phyloP scores from a whole-genome alignment of 352 stramenopile genomes.

The Phytophthora sansomeana region DNA sequence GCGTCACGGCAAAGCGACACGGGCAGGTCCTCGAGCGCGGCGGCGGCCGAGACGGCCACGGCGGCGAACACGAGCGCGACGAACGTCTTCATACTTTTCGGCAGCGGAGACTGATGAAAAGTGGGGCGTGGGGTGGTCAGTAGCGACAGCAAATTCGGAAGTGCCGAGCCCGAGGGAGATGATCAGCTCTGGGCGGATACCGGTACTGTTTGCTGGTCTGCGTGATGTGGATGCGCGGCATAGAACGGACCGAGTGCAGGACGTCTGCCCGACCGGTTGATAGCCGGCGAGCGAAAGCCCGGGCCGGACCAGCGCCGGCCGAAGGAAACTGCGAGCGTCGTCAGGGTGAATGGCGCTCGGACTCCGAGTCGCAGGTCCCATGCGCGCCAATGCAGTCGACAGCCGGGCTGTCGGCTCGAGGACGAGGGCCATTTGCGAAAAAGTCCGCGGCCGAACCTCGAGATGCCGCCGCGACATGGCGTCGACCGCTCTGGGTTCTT shows the following conservation, averaged over 20 bases:
- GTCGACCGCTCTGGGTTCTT: not conserved
- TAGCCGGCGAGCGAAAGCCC: too few species aligned
- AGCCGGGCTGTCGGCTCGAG: not conserved
- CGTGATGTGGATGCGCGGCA: conserved; percentile 18
- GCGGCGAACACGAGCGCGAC: conserved; percentile 37
- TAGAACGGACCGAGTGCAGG: conserved; percentile 9
- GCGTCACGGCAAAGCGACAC: conserved; percentile 55
- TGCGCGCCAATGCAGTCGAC: too few species aligned
- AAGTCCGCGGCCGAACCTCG: not conserved
- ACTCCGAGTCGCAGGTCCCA: too few species aligned
- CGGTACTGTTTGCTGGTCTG: conserved; percentile 1
- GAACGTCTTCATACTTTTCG: conserved; percentile 53
- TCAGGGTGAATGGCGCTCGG: too few species aligned
- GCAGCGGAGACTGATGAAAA: conserved; percentile 23
- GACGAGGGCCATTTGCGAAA: not conserved
- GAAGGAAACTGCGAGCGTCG: conserved; percentile 5
- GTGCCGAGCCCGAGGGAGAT: conserved; percentile 18
- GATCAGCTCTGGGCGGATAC: conserved; percentile 1
- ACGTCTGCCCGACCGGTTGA: too few species aligned
- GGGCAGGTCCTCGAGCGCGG: conserved; percentile 39
- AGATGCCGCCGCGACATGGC: not conserved
- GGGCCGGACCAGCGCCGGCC: not conserved
- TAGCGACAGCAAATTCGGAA: conserved; percentile 51
- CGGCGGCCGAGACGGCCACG: conserved; percentile 35
- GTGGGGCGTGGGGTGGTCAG: conserved; percentile 29